phyloP scores from a whole-genome alignment of 2,329 filamentous ascomycete genomes.

The Chaetomiaceae sp. region DNA sequence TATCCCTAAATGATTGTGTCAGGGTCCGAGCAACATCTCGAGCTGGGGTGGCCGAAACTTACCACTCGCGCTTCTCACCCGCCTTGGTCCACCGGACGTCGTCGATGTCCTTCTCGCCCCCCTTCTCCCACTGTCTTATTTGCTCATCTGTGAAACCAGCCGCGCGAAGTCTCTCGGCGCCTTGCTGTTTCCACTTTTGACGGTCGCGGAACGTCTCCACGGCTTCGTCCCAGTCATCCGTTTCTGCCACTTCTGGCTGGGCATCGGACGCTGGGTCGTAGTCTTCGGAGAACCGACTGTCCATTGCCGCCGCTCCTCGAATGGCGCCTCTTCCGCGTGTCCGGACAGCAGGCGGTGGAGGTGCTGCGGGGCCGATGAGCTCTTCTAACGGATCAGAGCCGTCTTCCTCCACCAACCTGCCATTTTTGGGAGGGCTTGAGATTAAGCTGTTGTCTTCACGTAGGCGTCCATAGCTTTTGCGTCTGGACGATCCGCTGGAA shows the following conservation, averaged over 20 bases:
- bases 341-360: conserved; percentile 47
- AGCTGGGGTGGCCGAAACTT: background rate
- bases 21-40: background rate
- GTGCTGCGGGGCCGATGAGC: conserved; percentile 69
- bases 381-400: conserved; percentile 71
- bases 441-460: conserved; percentile 14
- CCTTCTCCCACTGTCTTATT: conserved; percentile 66
- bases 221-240: conserved; percentile 73
- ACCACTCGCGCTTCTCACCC: conserved; percentile 61
- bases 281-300: conserved; percentile 69
- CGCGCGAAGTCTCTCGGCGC: conserved; percentile 68
- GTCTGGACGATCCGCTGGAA: conserved; percentile 9
- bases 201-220: conserved; percentile 75
- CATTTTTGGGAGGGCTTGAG: background rate
- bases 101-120: conserved; percentile 55
- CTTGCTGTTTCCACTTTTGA: conserved; percentile 70
- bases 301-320: conserved; percentile 62
- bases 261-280: conserved; percentile 58
- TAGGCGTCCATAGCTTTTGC: conserved; percentile 16
- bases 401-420: conserved; percentile 26
- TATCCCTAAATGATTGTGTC: conserved; percentile 1
- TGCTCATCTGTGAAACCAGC: conserved; percentile 76
- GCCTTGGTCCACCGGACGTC: conserved; percentile 68
- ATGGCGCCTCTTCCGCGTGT: conserved; percentile 69
- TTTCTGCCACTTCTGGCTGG: conserved; percentile 45